Conservation (phyloP, 768 basidiomycete species). For the Mycena maculata region DNA sequence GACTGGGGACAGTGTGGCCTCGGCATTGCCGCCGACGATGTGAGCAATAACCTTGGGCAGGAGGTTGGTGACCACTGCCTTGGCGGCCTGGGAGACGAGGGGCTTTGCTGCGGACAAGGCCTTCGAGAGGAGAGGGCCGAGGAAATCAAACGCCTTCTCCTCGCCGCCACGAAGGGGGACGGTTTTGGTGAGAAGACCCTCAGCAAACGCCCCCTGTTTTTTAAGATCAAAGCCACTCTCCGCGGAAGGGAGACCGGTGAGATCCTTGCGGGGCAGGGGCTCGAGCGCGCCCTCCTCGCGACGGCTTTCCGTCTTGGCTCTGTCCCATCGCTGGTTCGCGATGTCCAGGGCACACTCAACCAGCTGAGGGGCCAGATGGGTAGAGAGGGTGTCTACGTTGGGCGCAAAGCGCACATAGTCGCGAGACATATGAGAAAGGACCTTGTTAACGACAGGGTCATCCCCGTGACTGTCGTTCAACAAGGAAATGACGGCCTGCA, state of each 20-base stretch:
- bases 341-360: not conserved
- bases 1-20: not conserved
- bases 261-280: not conserved
- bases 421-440: not conserved
- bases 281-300: not conserved
- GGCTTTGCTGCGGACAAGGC: not conserved
- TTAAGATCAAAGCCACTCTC: not conserved
- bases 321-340: not conserved
- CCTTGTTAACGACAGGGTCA: not conserved
- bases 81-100: not conserved
- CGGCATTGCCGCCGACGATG: not conserved
- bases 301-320: not conserved
- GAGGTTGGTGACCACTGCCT: not conserved
- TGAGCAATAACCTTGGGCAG: not conserved
- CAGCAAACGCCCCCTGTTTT: not conserved
- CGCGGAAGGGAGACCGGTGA: not conserved
- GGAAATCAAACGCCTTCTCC: not conserved
- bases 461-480: not conserved
- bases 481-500: not conserved
- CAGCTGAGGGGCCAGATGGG: not conserved
- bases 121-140: not conserved
- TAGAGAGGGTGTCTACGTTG: not conserved
- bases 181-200: not conserved
- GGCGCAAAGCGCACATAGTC: not conserved
- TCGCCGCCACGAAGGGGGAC: not conserved